Base-by-base conservation (phyloP, 2,329 filamentous ascomycete species). In the Phoma sp. region DNA sequence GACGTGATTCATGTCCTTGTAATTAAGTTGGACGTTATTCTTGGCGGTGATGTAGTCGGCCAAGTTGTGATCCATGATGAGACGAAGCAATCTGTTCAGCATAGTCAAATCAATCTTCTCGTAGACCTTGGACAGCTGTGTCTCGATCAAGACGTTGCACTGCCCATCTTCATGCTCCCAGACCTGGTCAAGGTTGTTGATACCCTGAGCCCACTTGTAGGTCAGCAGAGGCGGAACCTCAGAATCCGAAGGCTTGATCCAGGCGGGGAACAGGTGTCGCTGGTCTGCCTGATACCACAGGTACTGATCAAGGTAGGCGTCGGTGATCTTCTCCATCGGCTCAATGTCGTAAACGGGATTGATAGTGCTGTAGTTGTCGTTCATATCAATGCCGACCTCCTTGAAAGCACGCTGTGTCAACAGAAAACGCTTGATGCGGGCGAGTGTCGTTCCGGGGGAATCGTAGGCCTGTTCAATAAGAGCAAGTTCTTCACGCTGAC, bases 1-100 rank as follows among this genome's bases (percentile, higher is more conserved):
- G 72, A 96, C 95, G 70, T 99, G 95, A 71, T 97, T 98, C 95
- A 99, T 99, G 68, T 99, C 95, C 80, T 99, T 99, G 82, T 99
- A 99, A 59, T 96, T 97, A 59, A 99, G 84, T 74, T 97, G 93
- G 10, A 99, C 95, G 71, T 99, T 99, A 82, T 99, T 99, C 85
- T 99, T 99, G 33, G 93, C 92, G 1, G 93, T 97, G 70, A 99
- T 99, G 78, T 99, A 99, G 75, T 99, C 96, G 4, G 95, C 95
- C 78, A 99, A 78, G 74, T 99, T 99, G 82, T 99, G 95, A 68
- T 99, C 96, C 96, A 99, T 99, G 74, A 99, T 97, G 62, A 99
- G 79, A 42, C 95, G 86, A 44, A 99, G 82, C 29, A 99, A 83
- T 54, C 93, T 90, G 78, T 99, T 99, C 65, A 99, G 85, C 52